Conservation (phyloP, 1,284 basidiomycete species). For the Tausonia pullulans region DNA sequence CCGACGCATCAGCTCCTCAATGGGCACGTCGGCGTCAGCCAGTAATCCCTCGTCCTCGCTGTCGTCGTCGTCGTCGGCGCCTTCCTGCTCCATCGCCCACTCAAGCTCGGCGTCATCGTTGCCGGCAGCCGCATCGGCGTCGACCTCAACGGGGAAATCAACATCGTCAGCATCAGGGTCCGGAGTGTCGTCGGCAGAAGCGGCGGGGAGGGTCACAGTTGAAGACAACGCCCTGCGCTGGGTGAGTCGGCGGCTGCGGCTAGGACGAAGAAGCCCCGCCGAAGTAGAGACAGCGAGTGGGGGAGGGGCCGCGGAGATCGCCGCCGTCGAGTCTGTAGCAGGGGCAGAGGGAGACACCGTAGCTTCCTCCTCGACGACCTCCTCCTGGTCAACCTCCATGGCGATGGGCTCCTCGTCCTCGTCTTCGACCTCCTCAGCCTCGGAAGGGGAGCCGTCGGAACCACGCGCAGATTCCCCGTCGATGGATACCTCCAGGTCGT, state of each 20-base stretch:
- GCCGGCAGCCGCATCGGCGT: conserved; percentile 12
- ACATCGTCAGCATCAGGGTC: conserved; percentile 33
- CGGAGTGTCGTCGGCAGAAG: conserved; percentile 18
- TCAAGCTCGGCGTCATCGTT: conserved; percentile 33
- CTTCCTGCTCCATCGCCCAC: conserved; percentile 37
- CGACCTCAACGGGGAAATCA: conserved; percentile 24
- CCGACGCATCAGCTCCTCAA: conserved; percentile 42
- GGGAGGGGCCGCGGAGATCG: no score
- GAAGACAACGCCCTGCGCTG: no score
- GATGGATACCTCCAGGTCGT: background rate
- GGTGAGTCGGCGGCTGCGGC: no score
- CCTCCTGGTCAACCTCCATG: no score
- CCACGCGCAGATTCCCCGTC: no score
- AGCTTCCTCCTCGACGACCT: no score
- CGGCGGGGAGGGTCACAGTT: conserved; percentile 5
- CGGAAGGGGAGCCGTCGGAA: no score
- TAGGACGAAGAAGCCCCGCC: no score
- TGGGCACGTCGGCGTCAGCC: conserved; percentile 42
- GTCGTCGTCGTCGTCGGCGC: conserved; percentile 32
- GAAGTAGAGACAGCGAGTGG: no score
- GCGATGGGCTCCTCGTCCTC: background rate
- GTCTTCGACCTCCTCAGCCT: background rate
- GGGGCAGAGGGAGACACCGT: no score
- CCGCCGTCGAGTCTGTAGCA: no score
- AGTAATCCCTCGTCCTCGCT: conserved; percentile 41